Conservation (phyloP, 352 stramenopile species). For the Plasmopara viticola region DNA sequence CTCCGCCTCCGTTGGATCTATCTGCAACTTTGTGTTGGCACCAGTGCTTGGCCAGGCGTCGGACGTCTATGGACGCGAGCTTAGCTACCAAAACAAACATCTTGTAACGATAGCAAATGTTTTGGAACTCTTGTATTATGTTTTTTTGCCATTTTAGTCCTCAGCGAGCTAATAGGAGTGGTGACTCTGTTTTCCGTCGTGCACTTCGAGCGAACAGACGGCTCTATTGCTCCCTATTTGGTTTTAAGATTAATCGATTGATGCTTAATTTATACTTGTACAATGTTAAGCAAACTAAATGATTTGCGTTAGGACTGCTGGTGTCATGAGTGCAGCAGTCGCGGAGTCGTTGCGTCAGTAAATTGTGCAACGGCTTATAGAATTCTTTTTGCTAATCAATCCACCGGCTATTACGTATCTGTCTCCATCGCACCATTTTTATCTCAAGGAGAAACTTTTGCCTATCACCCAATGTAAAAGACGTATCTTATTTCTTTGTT, state of each 20-base stretch:
- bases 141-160: slow-evolving; percentile 19
- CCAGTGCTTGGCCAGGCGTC: no score
- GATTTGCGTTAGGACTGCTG: slow-evolving; percentile 30
- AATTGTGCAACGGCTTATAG: slow-evolving; percentile 57
- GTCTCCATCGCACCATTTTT: slow-evolving; percentile 55
- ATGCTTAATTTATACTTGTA: slow-evolving; percentile 11
- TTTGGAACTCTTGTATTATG: no score
- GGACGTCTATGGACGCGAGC: no score
- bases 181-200: slow-evolving; percentile 62
- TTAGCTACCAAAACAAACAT: no score
- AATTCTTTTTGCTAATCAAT: slow-evolving; percentile 22
- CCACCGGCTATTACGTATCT: slow-evolving; percentile 15
- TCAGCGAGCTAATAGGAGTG: slow-evolving; percentile 51
- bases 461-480: no score
- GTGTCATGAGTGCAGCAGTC: slow-evolving; percentile 56
- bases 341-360: slow-evolving; percentile 51
- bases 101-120: no score
- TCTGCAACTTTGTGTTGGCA: no score
- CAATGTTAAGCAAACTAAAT: no score
- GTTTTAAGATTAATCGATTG: slow-evolving; percentile 50
- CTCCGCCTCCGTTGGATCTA: no score
- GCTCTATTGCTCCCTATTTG: no score
- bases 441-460: slow-evolving; percentile 26
- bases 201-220: slow-evolving; percentile 27
- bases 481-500: no score